Conservation (phyloP, 176 grass and related monocot genomes). For the Themeda triandra region DNA sequence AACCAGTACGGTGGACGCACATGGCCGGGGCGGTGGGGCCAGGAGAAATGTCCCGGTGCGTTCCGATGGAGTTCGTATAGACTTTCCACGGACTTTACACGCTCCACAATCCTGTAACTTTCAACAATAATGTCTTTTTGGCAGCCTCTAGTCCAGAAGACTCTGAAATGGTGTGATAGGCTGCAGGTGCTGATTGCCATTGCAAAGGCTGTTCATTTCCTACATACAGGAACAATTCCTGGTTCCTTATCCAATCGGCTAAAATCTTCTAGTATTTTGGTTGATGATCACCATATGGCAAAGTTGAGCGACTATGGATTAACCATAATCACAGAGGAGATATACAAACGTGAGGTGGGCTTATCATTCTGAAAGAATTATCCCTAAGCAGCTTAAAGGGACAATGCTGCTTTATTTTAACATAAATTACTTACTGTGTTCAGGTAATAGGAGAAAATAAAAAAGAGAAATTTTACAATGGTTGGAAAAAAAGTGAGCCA, state of each 20-base stretch:
- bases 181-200: conserved; percentile 74
- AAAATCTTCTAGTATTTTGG: conserved; percentile 69
- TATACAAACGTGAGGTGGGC: conserved; percentile 82
- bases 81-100: too few species aligned
- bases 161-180: conserved; percentile 74
- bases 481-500: too few species aligned
- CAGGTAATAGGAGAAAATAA: conserved; percentile 60
- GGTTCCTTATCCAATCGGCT: conserved; percentile 90
- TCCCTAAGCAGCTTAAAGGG: not conserved
- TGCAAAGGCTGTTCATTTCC: conserved; percentile 92
- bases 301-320: conserved; percentile 96
- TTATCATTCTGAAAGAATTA: conserved; percentile 10
- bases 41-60: too few species aligned
- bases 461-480: too few species aligned
- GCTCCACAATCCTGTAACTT: too few species aligned
- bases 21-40: too few species aligned
- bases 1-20: too few species aligned
- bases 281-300: conserved; percentile 75
- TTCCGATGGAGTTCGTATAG: too few species aligned
- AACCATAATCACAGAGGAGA: conserved; percentile 88
- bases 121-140: too few species aligned
- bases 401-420: conserved; percentile 18
- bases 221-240: conserved; percentile 96
- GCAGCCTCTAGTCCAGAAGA: conserved; percentile 62
- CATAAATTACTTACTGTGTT: conserved; percentile 17